Base-by-base conservation (phyloP, 2,329 filamentous ascomycete species). In the Ilyonectria robusta region DNA sequence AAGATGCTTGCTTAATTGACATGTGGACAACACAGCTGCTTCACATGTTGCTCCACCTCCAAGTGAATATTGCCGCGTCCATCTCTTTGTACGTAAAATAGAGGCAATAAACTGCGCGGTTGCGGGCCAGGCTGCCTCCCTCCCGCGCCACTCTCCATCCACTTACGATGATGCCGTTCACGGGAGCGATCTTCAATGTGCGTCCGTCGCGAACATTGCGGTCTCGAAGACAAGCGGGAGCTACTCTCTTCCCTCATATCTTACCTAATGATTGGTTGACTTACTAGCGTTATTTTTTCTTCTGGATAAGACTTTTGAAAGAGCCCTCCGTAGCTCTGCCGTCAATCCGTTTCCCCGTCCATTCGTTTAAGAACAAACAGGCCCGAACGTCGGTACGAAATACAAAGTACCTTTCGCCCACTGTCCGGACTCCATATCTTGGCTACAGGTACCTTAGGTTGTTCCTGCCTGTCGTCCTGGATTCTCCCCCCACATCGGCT, bases 401-500 rank as follows among this genome's bases (percentile, higher is more conserved):
- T 5, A 19, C 5, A 42, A 42, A 17, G 40, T 42, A 42, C 40
- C 37, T 40, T 40, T n/a, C 17, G 40, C 40, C n/a, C 13, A 26
- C 26, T 50, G 21, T 21, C 21, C 21, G 15, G 17, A 29, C 63
- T 48, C 56, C 29, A 9, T 23, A 19, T 5, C 19, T 35, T 35
- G 29, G 50, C 50, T 21, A 21, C 21, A 21, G 21, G 21, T 21
- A 21, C 21, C 21, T 21, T 21, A 21, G 21, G 21, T 11, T 35
- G 50, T 35, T 53, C 29, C 9, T 37, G 19, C 10, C 21, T 21
- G 37, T 47, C 62, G 23, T 58, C 37, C 48, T 55, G n/a, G 35
- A 21, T 53, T 37, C 50, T 29, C 10, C 65, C 70, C 68, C 68
- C 70, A 72, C 70, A 67, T 67, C 58, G 62, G 60, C 62, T 61